phyloP scores from a whole-genome alignment of 257 asterid species.

The Capsicum rhomboideum region DNA sequence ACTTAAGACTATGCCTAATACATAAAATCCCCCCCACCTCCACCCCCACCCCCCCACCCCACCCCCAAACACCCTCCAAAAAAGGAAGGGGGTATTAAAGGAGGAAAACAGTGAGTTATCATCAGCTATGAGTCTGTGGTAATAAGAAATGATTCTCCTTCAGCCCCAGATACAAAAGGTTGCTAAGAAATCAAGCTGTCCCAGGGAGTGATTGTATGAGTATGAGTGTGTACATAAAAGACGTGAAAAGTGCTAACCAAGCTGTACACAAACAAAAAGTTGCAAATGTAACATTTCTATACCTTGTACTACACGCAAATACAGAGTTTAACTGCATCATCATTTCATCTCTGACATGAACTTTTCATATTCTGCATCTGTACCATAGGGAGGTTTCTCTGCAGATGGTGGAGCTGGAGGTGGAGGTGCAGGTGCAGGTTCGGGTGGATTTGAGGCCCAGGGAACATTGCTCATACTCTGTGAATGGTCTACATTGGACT shows the following conservation, averaged over 20 bases:
- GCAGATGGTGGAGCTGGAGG: slow-evolving; percentile 36
- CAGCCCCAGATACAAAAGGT: neutral
- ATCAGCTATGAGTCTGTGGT: neutral
- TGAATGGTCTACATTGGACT: slow-evolving; percentile 43
- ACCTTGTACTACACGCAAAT: slow-evolving; percentile 1
- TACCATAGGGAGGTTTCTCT: slow-evolving; percentile 40
- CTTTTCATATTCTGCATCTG: slow-evolving; percentile 85
- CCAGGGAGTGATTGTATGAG: neutral
- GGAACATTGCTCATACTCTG: slow-evolving; percentile 61
- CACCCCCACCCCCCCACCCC: too few relatives aligned
- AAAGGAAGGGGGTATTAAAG: neutral
- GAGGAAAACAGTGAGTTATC: neutral
- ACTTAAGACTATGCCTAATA: neutral
- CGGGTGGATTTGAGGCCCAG: slow-evolving; percentile 72
- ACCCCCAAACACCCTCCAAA: neutral
- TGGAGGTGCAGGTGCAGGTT: slow-evolving; percentile 34
- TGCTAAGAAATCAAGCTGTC: neutral
- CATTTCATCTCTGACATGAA: slow-evolving; percentile 96
- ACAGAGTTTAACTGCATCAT: slow-evolving; percentile 5
- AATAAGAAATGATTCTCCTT: neutral
- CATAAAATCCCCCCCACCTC: neutral
- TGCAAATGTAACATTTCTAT: slow-evolving; percentile 3
- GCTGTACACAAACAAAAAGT: neutral
- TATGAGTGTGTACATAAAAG: neutral
- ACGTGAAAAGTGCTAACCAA: neutral